Percentiles rank a stretch among this genome's conserved stretches.
These are phyloP conservation scores for Leptoxyphium fumago DNA, from an alignment of 2,329 filamentous ascomycete species.

Conservation along the genomic window DNA sequence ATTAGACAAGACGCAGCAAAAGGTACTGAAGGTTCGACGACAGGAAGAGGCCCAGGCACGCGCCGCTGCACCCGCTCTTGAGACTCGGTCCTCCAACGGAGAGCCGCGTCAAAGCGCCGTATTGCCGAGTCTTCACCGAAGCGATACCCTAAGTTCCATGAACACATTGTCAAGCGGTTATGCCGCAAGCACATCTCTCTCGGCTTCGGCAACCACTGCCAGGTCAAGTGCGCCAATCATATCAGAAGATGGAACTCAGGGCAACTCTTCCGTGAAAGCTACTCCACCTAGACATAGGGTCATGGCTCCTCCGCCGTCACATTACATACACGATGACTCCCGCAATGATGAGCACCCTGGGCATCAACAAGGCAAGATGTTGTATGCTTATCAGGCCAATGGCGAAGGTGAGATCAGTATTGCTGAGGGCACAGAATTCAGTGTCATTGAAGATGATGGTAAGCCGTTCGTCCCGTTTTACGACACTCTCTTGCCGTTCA, in stretches of 20 bases:
- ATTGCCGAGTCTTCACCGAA: background rate
- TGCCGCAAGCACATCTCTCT: slow-evolving; percentile 58
- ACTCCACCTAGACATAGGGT: slow-evolving; percentile 48
- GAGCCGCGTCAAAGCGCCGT: slow-evolving; percentile 9
- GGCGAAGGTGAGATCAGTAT: slow-evolving; percentile 72
- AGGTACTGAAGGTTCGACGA: slow-evolving; percentile 75
- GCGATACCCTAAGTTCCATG: slow-evolving; percentile 52
- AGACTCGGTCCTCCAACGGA: background rate
- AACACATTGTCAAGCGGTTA: slow-evolving; percentile 68
- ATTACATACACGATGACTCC: slow-evolving; percentile 48
- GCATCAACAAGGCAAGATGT: slow-evolving; percentile 68
- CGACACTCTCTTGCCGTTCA: slow-evolving; percentile 1
- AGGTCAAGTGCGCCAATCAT: background rate
- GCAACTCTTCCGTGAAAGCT: slow-evolving; percentile 3
- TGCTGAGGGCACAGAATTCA: slow-evolving; percentile 62
- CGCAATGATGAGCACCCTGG: slow-evolving; percentile 6
- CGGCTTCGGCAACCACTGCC: background rate
- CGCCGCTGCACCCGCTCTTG: slow-evolving; percentile 11
- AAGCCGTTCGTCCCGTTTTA: slow-evolving; percentile 24
- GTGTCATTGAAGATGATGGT: slow-evolving; percentile 78
- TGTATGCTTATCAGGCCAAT: slow-evolving; percentile 71
- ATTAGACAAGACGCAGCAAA: slow-evolving; percentile 84
- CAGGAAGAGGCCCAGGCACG: slow-evolving; percentile 59
- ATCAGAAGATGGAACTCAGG: background rate
- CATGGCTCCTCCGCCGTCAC: slow-evolving; percentile 71